Percentiles rank a stretch among this genome's conserved stretches.
phyloP scores from a whole-genome alignment of 768 basidiomycete species.

The Psilocybe sp. region DNA sequence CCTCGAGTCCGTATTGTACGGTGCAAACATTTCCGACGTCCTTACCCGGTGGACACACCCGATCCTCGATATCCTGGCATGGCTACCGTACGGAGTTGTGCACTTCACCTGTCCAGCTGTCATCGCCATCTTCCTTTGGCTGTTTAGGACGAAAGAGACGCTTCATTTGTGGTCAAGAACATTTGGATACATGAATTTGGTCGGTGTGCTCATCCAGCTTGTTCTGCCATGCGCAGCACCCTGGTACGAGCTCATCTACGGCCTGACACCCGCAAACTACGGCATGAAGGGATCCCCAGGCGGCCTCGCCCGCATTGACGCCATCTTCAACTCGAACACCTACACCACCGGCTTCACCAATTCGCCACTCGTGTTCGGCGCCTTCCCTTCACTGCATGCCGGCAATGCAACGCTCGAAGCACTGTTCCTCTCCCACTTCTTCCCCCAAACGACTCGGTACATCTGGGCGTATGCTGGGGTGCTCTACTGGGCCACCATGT shows the following conservation, averaged over 20 bases:
- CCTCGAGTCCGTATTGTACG: conserved; percentile 91
- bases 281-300: conserved; percentile 89
- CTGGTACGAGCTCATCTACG: conserved; percentile 97
- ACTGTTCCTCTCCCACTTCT: conserved; percentile 92
- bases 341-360: conserved; percentile 82
- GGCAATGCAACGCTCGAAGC: conserved; percentile 90
- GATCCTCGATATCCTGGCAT: conserved; percentile 87
- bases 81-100: conserved; percentile 94
- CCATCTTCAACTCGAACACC: conserved; percentile 69
- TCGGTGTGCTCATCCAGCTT: conserved; percentile 86
- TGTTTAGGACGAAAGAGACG: conserved; percentile 78
- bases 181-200: conserved; percentile 91
- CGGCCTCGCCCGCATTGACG: conserved; percentile 89
- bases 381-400: conserved; percentile 93
- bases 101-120: conserved; percentile 90
- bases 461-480: conserved; percentile 83
- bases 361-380: conserved; percentile 94
- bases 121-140: conserved; percentile 83
- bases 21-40: conserved; percentile 96
- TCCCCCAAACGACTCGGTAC: conserved; percentile 65
- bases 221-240: conserved; percentile 91
- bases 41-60: conserved; percentile 94
- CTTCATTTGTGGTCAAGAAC: conserved; percentile 83
- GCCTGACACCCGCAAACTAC: conserved; percentile 93
- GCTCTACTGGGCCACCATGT: conserved; percentile 99